Evolutionary conservation across 352 stramenopile genomes (phyloP).

Genomic region (Globisporangium ultimum): DNA sequence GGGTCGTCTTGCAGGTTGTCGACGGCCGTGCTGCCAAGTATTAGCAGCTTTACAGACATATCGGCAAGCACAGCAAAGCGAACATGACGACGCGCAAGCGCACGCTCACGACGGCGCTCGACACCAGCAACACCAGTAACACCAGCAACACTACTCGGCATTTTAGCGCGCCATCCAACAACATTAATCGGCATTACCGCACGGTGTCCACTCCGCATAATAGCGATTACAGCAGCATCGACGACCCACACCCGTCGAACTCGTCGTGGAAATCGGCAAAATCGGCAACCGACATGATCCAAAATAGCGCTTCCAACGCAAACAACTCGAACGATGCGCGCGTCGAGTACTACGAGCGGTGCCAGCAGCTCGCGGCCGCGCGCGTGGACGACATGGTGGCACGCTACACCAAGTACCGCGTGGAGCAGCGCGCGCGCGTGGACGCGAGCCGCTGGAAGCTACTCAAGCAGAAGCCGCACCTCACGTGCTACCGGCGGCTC

Average conservation of each 20-base stretch:
- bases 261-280: constrained; percentile 8
- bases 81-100: constrained; percentile 8
- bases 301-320: not conserved
- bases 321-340: not conserved
- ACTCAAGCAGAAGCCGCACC: constrained; percentile 17
- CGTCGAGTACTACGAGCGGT: constrained; percentile 11
- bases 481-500: constrained; percentile 13
- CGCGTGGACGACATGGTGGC: constrained; percentile 20
- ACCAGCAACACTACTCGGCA: not conserved
- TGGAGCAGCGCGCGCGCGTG: not conserved
- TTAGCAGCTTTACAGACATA: no score
- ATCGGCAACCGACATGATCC: constrained; percentile 1
- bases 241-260: not conserved
- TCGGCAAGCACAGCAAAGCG: no score
- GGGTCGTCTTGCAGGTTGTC: no score
- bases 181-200: not conserved
- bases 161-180: not conserved
- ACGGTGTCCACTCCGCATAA: not conserved
- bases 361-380: constrained; percentile 11
- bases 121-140: not conserved
- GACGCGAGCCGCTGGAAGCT: constrained; percentile 16
- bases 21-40: no score
- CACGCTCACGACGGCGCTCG: constrained; percentile 12
- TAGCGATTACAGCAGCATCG: not conserved
- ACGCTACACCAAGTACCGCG: constrained; percentile 13